Evolutionary conservation across 768 basidiomycete genomes (phyloP).

Genomic region (Lentinula edodes): DNA sequence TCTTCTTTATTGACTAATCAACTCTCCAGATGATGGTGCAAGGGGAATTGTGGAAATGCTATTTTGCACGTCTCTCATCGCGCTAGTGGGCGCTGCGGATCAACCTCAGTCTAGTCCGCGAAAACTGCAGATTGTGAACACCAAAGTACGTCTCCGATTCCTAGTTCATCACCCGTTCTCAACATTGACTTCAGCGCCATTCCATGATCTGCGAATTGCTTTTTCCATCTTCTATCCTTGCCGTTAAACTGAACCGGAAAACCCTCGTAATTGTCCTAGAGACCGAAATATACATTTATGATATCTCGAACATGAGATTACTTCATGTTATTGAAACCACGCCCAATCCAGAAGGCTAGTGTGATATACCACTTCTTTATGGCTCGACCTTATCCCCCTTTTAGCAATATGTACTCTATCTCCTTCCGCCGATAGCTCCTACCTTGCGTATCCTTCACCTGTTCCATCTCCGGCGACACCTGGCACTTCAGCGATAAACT

Average conservation of each 20-base stretch:
- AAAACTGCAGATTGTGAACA: constrained; percentile 96
- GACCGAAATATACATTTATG: constrained; percentile 98
- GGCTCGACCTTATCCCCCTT: constrained; percentile 1
- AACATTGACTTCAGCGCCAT: constrained; percentile 59
- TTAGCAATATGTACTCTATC: constrained; percentile 92
- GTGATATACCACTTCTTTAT: not conserved
- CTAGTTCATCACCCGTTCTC: constrained; percentile 3
- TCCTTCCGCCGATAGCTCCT: constrained; percentile 88
- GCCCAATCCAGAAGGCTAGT: constrained; percentile 86
- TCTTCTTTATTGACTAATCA: not conserved
- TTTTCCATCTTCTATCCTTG: constrained; percentile 93
- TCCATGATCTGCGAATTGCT: constrained; percentile 98
- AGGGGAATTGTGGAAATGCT: constrained; percentile 98
- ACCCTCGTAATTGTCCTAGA: constrained; percentile 94
- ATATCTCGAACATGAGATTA: constrained; percentile 97
- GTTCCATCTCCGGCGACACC: constrained; percentile 74
- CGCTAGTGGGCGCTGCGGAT: constrained; percentile 93
- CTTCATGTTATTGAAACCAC: constrained; percentile 97
- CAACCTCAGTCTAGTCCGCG: constrained; percentile 86
- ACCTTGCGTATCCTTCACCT: constrained; percentile 94
- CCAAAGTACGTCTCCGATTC: constrained; percentile 59
- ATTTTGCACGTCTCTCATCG: constrained; percentile 97
- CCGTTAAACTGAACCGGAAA: constrained; percentile 98
- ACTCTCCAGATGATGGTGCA: constrained; percentile 75
- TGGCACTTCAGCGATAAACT: constrained; percentile 18